Evolutionary conservation across 768 basidiomycete genomes (phyloP).

Genomic region (Cystofilobasidium capitatum): DNA sequence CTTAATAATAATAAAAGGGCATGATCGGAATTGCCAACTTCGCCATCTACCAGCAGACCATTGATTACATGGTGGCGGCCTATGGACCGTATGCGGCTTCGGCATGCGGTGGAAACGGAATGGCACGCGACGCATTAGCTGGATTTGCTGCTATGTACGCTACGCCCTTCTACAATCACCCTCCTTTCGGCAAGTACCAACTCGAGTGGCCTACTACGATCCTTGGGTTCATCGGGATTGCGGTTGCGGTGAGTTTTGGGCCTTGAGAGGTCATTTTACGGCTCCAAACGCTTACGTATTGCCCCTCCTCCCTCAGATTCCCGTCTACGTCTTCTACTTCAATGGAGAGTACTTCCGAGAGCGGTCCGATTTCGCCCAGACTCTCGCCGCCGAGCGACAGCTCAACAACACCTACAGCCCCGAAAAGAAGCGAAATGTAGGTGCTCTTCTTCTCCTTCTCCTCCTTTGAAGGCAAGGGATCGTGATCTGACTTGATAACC

Average conservation of each 20-base stretch:
- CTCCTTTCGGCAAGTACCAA: neutral
- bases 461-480: too few relatives aligned
- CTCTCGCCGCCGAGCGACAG: conserved; percentile 29
- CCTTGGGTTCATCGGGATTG: conserved; percentile 17
- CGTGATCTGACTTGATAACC: too few relatives aligned
- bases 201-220: conserved; percentile 29
- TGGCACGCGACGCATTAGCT: conserved; percentile 35
- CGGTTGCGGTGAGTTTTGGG: neutral
- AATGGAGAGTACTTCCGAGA: conserved; percentile 31
- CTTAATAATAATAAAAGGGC: too few relatives aligned
- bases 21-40: neutral
- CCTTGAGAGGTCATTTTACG: conserved; percentile 21
- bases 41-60: neutral
- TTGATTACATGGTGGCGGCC: neutral
- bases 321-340: conserved; percentile 33
- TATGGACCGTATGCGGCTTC: neutral
- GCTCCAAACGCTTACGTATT: conserved; percentile 27
- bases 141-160: conserved; percentile 34
- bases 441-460: too few relatives aligned
- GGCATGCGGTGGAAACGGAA: conserved; percentile 22
- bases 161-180: conserved; percentile 26
- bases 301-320: conserved; percentile 32
- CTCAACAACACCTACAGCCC: conserved; percentile 20
- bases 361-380: conserved; percentile 31
- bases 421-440: conserved; percentile 2